Evolutionary conservation across 352 stramenopile genomes (phyloP).

Genomic region (Phytophthora idaei): DNA sequence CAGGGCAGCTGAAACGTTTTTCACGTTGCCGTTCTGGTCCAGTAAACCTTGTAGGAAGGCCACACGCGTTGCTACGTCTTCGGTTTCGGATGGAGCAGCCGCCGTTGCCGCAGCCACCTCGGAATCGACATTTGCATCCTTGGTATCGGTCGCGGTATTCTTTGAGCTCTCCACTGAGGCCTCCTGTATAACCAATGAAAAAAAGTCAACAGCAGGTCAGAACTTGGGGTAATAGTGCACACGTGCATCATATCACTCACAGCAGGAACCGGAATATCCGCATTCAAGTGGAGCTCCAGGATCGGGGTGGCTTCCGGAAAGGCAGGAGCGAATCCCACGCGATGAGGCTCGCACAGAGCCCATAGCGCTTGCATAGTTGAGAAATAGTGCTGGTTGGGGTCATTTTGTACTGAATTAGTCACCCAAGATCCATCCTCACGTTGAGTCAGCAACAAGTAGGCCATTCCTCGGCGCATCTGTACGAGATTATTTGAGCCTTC

Average conservation of each 20-base stretch:
- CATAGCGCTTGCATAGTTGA: conserved; percentile 58
- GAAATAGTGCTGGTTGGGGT: conserved; percentile 44
- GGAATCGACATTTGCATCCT: conserved; percentile 10
- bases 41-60: conserved; percentile 75
- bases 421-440: conserved; percentile 65
- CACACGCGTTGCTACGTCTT: conserved; percentile 71
- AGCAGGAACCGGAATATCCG: conserved; percentile 40
- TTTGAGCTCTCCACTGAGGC: background rate
- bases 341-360: conserved; percentile 51
- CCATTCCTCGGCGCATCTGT: conserved; percentile 67
- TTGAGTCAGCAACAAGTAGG: conserved; percentile 70
- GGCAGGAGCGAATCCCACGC: conserved; percentile 68
- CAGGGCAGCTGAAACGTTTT: conserved; percentile 68
- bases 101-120: conserved; percentile 34
- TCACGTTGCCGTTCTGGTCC: conserved; percentile 78
- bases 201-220: conserved; percentile 13
- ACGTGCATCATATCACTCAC: conserved; percentile 15
- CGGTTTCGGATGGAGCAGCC: conserved; percentile 23
- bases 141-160: background rate
- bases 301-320: conserved; percentile 54
- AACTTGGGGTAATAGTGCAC: background rate
- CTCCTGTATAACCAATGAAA: conserved; percentile 16
- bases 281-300: conserved; percentile 69
- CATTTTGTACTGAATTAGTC: conserved; percentile 22
- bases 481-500: conserved; percentile 73